phyloP scores from a whole-genome alignment of 2,329 filamentous ascomycete species.

The Coniochaeta ligniaria region DNA sequence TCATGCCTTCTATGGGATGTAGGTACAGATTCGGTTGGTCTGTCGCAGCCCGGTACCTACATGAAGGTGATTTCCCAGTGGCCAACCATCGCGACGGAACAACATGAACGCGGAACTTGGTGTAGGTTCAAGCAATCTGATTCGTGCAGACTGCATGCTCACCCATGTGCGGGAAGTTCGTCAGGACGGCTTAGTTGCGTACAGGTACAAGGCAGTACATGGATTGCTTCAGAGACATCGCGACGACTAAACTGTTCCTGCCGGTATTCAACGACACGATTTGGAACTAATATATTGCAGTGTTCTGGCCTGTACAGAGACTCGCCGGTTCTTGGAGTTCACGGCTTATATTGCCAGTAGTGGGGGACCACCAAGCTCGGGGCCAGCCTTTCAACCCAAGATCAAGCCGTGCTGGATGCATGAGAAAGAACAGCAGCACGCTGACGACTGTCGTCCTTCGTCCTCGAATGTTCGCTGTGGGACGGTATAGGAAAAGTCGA shows the following conservation, averaged over 20 bases:
- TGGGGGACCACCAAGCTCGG: slow-evolving; percentile 5
- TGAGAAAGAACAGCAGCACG: slow-evolving; percentile 5
- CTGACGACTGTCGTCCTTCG: slow-evolving; percentile 1
- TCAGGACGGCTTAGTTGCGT: neutral
- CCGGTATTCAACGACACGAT: neutral
- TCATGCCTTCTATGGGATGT: neutral
- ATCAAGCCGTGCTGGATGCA: slow-evolving; percentile 14
- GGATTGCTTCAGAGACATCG: neutral
- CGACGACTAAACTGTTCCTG: neutral
- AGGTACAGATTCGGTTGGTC: neutral
- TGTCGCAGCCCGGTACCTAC: neutral
- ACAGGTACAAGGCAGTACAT: neutral
- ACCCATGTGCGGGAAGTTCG: neutral
- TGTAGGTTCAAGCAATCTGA: neutral
- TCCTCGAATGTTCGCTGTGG: slow-evolving; percentile 1
- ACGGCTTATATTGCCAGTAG: neutral
- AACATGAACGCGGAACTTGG: neutral
- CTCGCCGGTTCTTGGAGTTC: slow-evolving; percentile 1
- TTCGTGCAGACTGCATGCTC: neutral
- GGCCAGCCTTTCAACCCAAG: slow-evolving; percentile 12
- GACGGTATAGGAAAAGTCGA: too few species aligned
- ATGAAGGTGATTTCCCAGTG: neutral
- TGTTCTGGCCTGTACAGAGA: slow-evolving; percentile 4
- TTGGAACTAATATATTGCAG: neutral
- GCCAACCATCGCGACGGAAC: neutral